A percentile compares a stretch with the other conserved stretches of the same genome.
Conservation (phyloP, 2,329 filamentous ascomycete genomes). For the Triangularia verruculosa region DNA sequence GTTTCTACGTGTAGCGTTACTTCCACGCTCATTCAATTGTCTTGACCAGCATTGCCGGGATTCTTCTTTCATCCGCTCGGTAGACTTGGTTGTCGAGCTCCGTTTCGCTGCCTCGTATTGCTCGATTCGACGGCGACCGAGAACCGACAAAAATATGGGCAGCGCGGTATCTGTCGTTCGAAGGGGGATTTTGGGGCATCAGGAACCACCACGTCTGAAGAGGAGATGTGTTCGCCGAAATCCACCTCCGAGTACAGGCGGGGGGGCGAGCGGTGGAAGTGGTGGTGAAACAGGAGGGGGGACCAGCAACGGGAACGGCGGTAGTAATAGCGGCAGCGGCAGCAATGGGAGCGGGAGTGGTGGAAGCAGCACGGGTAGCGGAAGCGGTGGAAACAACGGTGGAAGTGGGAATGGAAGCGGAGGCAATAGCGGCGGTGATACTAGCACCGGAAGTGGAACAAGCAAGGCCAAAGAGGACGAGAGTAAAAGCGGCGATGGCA, state of each 20-base stretch:
- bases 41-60: neutral
- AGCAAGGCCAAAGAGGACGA: neutral
- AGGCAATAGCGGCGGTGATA: neutral
- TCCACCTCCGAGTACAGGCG: neutral
- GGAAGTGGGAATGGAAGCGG: neutral
- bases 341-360: neutral
- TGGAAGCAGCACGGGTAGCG: neutral
- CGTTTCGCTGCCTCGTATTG: too few species aligned
- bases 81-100: too few species aligned
- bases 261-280: neutral
- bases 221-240: constrained; percentile 5
- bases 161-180: neutral
- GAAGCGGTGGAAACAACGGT: neutral
- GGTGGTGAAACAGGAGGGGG: neutral
- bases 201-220: neutral
- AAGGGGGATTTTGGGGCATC: neutral
- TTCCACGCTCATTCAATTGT: neutral
- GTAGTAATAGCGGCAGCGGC: neutral
- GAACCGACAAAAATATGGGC: neutral
- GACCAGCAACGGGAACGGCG: neutral
- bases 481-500: neutral
- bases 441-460: neutral
- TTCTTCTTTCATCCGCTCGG: too few species aligned
- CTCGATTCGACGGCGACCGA: neutral
- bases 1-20: neutral